Base-by-base conservation (phyloP, 1,139 yeast species). In the Yamadazyma epiphylla region DNA sequence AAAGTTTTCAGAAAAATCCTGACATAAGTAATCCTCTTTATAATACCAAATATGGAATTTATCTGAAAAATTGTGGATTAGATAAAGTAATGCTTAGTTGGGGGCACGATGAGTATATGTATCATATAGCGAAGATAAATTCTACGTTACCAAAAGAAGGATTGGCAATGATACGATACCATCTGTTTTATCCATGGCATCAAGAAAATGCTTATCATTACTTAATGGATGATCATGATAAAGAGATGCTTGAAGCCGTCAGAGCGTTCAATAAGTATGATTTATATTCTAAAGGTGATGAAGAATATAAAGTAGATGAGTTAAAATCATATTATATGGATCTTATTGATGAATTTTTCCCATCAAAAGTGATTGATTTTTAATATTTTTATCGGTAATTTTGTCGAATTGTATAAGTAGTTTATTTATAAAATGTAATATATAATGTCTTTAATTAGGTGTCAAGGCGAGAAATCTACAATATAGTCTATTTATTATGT, bases 91-190 rank as follows among this genome's bases (percentile, higher is more conserved):
- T 80, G 84, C 56, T 80, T 27, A 77, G 85, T 34, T 80, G 87
- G 87, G 88, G 88, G 5, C 88, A 80, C 45, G 88, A 80, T 48
- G 88, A 80, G 49, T 80, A 80, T 53, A 78, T 80, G 84, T 80
- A 78, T 45, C 85, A 80, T 48, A 62, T 80, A 22, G 85, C 85
- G 5, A 80, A 78, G 48, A 62, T 65, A 33, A 80, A 77, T 45
- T 77, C 84, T 8, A 74, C 68, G 0, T 56, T 80, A 28, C 87
- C 87, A 0, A 70, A 65, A 2, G 82, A 79, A 46, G 87, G 77
- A 0, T 58, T 80, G 35, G 87, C 88, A 1, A 80, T 80, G 86
- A 80, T 80, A 30, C 55, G 88, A 36, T 80, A 80, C 49, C 88
- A 80, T 50, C 79, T 85, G 2, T 80, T 81, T 44, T 80, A 80